Conservation (phyloP, 148 eudicot genomes). For the Rhododendron ferrugineum region DNA sequence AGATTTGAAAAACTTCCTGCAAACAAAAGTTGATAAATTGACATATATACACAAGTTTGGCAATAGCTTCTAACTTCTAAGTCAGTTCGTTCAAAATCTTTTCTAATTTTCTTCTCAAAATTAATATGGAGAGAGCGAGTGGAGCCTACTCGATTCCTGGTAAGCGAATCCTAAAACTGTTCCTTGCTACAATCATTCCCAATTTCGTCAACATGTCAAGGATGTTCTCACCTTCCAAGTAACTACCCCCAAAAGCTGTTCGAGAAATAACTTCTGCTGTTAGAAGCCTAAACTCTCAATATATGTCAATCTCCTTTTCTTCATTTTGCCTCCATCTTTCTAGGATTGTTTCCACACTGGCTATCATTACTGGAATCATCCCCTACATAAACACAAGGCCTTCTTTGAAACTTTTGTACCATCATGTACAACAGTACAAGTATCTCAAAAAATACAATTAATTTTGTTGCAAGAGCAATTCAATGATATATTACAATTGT, state of each 20-base stretch:
- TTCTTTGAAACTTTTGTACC: background rate
- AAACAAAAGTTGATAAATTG: background rate
- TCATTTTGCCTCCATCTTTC: constrained; percentile 10
- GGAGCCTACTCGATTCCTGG: background rate
- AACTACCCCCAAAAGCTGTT: constrained; percentile 11
- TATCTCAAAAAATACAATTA: too few relatives aligned
- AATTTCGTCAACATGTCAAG: background rate
- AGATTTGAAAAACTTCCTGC: background rate
- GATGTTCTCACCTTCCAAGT: background rate
- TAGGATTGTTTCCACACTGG: constrained; percentile 4
- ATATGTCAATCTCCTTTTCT: constrained; percentile 1
- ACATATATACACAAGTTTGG: too few relatives aligned
- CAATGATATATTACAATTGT: too few relatives aligned
- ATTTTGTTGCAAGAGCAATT: background rate
- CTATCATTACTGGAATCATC: constrained; percentile 4
- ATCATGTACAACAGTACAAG: too few relatives aligned
- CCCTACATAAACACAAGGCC: background rate
- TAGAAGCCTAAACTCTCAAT: background rate
- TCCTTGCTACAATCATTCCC: background rate
- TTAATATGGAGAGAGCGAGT: too few relatives aligned
- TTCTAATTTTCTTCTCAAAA: background rate
- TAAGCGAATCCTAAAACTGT: background rate
- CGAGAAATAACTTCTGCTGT: constrained; percentile 5
- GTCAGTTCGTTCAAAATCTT: background rate
- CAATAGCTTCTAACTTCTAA: too few relatives aligned